Evolutionary conservation across 805 yeast genomes (phyloP), one percentile per base, ranked within the genome.

Genomic region (Yamadazyma endophytica): DNA sequence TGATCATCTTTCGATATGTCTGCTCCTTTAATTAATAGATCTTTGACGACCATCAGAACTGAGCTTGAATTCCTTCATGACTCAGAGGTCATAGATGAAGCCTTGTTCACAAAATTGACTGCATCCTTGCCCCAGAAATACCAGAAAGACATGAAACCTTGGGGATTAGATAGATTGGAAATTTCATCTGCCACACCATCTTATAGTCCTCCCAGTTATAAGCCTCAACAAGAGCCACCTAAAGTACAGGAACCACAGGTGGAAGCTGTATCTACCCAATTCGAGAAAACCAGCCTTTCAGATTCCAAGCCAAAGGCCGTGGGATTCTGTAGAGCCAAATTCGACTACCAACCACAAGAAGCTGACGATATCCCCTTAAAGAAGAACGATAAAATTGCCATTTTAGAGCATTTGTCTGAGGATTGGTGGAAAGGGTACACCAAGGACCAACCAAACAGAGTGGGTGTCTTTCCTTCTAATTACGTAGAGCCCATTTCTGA

Each of bases 351-450:
- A 6, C 79, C 95, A 0, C 84, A 79, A 44, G 87, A 85, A 52
- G 64, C 74, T 1, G 90, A 79, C 20, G 98, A 90, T 56, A 61
- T 90, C 46, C 59, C 54, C 6, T 65, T 90, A 13, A 47, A 44
- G 21, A 68, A 61, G 22, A 97, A 94, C 33, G 90, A 82, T 40
- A 77, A 72, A 47, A 55, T 92, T 29, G 71, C 73, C 19, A 75
- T 92, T 4, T 34, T 76, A 5, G 95, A 88, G 51, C 83, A 77
- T 47, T 68, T 82, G 28, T 83, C 90, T 13, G 70, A 73, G 22
- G 90, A 88, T 50, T 90, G 98, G 98, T 88, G 92, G 84, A 82
- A 75, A 51, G 98, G 98, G 28, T 60, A 56, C 40, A 55, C 49
- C 37, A 53, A 68, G 26, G 31, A 31, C 6, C 41, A 56, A 1